Evolutionary conservation across 1,139 yeast species (phyloP), one percentile per base, ranked within the genome.

Genomic region (Petasospora fabianii): DNA sequence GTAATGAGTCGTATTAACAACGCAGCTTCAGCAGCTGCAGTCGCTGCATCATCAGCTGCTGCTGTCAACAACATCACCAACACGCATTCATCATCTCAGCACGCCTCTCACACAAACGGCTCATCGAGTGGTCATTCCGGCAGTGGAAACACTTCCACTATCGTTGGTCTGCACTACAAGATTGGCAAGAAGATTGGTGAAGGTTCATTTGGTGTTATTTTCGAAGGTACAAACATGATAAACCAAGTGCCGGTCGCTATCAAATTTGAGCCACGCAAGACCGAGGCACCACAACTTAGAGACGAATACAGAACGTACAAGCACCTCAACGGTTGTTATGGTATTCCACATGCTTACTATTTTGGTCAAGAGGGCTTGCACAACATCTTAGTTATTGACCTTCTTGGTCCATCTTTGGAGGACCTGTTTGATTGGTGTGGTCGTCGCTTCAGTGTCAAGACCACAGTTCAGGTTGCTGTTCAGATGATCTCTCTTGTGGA

Each of bases 401-500:
- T 92, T 46, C 73, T 92, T 51, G 98, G 98, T 14, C 98, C 98
- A 3, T 85, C 96, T 2, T 70, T 92, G 47, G 98, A 92, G 62
- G 98, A 92, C 66, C 71, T 92, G 59, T 92, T 92, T 63, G 97
- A 92, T 64, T 90, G 97, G 97, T 92, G 98, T 67, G 96, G 96
- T 26, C 77, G 98, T 48, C 76, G 81, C 54, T 92, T 92, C 61
- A 72, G 83, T 39, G 77, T 84, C 45, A 88, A 90, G 65, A 90
- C 97, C 1, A 94, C 87, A 9, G 92, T 84, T 38, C 85, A 85
- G 70, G 80, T 87, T 35, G 95, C 97, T 24, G 83, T 83, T 54
- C 97, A 90, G 66, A 90, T 90, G 97, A 78, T 88, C 53, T 71
- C 80, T 29, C 72, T 94, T 48, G 88, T 90, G 32, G 90, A 87